These are phyloP conservation scores for Ambrosia artemisiifolia DNA, from an alignment of 129 eudicot species.

Conservation along the genomic window DNA sequence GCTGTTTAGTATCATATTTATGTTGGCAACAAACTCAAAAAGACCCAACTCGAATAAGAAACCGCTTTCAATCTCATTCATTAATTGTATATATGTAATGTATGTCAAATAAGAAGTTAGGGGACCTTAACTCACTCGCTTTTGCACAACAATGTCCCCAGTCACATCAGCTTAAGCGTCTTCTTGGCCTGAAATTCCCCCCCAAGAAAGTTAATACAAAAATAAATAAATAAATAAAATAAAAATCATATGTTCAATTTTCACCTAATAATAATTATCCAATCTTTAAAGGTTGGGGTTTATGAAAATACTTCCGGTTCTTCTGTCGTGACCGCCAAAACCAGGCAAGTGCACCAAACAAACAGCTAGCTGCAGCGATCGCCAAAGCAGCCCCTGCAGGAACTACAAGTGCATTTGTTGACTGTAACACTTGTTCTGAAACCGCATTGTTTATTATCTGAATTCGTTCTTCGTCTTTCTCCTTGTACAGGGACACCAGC, in stretches of 20 bases:
- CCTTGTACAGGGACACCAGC: slow-evolving; percentile 44
- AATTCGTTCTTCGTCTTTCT: slow-evolving; percentile 41
- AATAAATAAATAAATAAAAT: not conserved
- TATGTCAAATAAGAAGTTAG: slow-evolving; percentile 17
- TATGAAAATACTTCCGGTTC: slow-evolving; percentile 76
- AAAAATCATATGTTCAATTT: slow-evolving; percentile 1
- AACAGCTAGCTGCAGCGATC: slow-evolving; percentile 86
- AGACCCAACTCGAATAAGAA: no score
- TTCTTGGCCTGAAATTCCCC: slow-evolving; percentile 71
- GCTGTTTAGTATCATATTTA: no score
- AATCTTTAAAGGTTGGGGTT: slow-evolving; percentile 70
- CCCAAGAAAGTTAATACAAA: slow-evolving; percentile 31
- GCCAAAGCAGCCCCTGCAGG: slow-evolving; percentile 86
- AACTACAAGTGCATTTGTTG: slow-evolving; percentile 65
- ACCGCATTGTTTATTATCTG: slow-evolving; percentile 16
- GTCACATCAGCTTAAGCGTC: slow-evolving; percentile 72
- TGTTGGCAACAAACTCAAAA: no score
- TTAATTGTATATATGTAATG: not conserved
- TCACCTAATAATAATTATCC: slow-evolving; percentile 39
- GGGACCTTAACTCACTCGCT: slow-evolving; percentile 34
- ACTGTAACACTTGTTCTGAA: slow-evolving; percentile 41
- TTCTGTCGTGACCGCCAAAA: slow-evolving; percentile 84
- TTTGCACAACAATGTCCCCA: slow-evolving; percentile 7
- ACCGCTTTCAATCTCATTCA: no score
- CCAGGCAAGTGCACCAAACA: slow-evolving; percentile 91